Evolutionary conservation across 2,329 filamentous ascomycete species (phyloP), one percentile per base, ranked within the genome.

Genomic region (Mycosphaerella sp.): DNA sequence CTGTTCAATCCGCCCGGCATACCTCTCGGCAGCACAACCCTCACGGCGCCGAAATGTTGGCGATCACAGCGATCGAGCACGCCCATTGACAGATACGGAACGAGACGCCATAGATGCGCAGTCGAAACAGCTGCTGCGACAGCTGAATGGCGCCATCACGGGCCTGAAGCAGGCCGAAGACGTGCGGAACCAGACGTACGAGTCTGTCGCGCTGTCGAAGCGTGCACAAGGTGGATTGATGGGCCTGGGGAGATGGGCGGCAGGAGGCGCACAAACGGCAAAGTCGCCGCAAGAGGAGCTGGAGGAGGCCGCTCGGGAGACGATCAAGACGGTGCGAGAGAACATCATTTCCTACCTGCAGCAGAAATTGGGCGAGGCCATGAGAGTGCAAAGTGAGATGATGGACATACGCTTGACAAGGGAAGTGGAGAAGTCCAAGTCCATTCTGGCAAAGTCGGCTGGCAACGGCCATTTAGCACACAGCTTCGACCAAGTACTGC

Each of bases 401-500:
- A 95, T 97, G 78, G 90, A 95, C 72, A 86, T 87, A 64, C 75
- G 93, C 61, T 75, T 97, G 59, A 82, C 83, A 64, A 77, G 93
- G 49, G 88, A 94, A 68, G 78, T 91, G 68, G 90, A 97, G 73
- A 93, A 87, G 79, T 90, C 84, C 64, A 87, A 88, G 70, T 94
- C 87, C 65, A 79, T 91, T 53, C 73, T 95, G 50, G 86, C 89
- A 58, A 90, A 88, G 68, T 62, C 60, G 9, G 41, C 59, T 0
- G 47, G 57, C 12, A 52, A 44, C 14, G 53, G 54, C 14, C 50
- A 62, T 36, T 54, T 58, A 7, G 28, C 37, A 14, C 37, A 40
- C 6, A 53, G 54, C 27, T 53, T 52, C 6, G 41, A 47, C 35
- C 32, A 44, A 9, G 32, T 34, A 10, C 17, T 12, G 35, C 21